Evolutionary conservation across 768 basidiomycete species (phyloP), one percentile per base, ranked within the genome.

Genomic region (Collybiopsis confluens): DNA sequence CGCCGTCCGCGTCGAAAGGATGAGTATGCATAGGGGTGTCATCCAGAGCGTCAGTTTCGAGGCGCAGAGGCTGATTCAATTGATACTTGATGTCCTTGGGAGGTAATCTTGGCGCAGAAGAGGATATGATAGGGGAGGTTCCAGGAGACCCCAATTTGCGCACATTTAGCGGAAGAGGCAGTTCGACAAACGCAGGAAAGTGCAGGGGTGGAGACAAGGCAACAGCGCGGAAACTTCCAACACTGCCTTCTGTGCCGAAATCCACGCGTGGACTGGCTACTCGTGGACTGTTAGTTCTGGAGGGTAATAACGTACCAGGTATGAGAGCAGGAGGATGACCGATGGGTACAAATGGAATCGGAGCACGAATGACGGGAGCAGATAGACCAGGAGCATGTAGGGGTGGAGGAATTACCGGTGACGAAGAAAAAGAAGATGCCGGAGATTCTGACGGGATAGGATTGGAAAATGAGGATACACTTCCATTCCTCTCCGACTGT

Each of bases 371-470:
- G 42, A 35, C 16, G 1, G 30, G 5, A 13, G 30, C 30, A 13
- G 30, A 13, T 6, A 13, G 30, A 33, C 5, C 30, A 33, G 30
- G 30, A 33, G 30, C 30, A 33, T 13, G 30, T 33, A 33, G 6
- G 30, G 16, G 37, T 41, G 38, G 40, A 20, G 50, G 28, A 18
- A 43, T 26, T 3, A 40, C 16, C 15, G 50, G 50, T 13, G 50
- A 52, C 1, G 50, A 10, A 35, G 41, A 52, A 40, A 52, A 52
- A 26, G 50, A 52, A 8, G 50, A 41, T 33, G 50, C 50, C 10
- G 50, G 50, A 42, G 41, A 43, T 2, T 52, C 41, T 20, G 50
- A 35, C 26, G 23, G 38, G 15, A 30, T 18, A 20, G 40, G 13
- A 26, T 52, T 42, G 40, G n/a, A 9, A 38, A 42, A 18, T 30